phyloP scores from a whole-genome alignment of 352 stramenopile species.

The Pythium apleroticum region DNA sequence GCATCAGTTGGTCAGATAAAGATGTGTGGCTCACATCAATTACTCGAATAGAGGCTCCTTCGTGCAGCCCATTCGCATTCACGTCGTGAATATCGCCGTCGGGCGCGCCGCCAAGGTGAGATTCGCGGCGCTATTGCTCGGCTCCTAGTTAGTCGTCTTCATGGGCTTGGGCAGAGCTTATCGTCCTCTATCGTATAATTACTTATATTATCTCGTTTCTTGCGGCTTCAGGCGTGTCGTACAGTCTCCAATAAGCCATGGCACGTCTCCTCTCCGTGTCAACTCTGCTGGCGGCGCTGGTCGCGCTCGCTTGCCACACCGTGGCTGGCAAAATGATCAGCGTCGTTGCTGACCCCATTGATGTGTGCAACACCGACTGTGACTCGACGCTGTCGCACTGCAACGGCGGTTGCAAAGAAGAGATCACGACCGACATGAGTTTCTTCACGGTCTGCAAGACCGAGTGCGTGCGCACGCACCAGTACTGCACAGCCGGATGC shows the following conservation, averaged over 20 bases:
- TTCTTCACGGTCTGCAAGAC: slow-evolving; percentile 29
- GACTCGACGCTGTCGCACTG: slow-evolving; percentile 6
- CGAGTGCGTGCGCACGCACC: slow-evolving; percentile 26
- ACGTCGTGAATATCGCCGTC: neutral
- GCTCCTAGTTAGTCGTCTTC: neutral
- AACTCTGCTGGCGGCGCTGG: neutral
- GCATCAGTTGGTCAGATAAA: neutral
- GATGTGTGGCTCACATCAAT: neutral
- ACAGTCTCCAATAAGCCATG: neutral
- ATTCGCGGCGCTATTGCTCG: neutral
- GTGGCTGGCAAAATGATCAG: neutral
- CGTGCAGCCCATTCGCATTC: neutral
- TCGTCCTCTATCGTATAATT: neutral
- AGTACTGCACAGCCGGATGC: slow-evolving; percentile 34
- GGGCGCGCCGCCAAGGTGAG: neutral
- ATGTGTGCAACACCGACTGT: slow-evolving; percentile 20
- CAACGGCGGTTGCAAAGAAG: slow-evolving; percentile 8
- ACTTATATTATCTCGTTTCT: neutral
- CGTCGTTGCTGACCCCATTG: neutral
- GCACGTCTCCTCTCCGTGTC: neutral
- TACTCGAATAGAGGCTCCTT: neutral
- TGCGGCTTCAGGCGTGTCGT: neutral
- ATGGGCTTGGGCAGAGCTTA: neutral
- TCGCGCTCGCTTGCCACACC: neutral
- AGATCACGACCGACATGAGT: slow-evolving; percentile 17